Evolutionary conservation across 257 asterid genomes (phyloP).

Genomic region (Fraxinus americana): DNA sequence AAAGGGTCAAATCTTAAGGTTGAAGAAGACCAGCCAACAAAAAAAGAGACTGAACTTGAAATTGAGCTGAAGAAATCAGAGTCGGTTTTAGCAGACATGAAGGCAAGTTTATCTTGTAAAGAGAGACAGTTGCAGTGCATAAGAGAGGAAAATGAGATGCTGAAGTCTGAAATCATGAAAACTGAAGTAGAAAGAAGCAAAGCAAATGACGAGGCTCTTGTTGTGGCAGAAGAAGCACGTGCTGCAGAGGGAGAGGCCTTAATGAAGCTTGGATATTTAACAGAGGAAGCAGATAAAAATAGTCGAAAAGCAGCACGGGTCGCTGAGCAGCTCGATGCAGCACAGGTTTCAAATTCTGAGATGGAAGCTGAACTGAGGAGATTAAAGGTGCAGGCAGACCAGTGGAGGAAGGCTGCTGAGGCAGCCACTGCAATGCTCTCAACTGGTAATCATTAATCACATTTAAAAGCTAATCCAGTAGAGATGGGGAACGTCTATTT

Average conservation of each 20-base stretch:
- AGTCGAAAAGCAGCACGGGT: conserved; percentile 50
- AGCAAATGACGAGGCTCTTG: conserved; percentile 48
- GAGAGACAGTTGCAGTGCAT: conserved; percentile 52
- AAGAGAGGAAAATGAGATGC: conserved; percentile 55
- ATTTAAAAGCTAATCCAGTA: neutral
- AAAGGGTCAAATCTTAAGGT: conserved; percentile 22
- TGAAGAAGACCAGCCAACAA: conserved; percentile 25
- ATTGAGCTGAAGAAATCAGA: conserved; percentile 38
- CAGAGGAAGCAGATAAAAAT: conserved; percentile 75
- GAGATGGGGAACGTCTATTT: neutral
- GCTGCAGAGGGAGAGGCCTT: conserved; percentile 70
- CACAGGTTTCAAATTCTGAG: conserved; percentile 65
- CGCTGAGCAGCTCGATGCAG: conserved; percentile 72
- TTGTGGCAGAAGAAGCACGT: conserved; percentile 46
- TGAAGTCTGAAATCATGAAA: conserved; percentile 57
- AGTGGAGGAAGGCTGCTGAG: conserved; percentile 98
- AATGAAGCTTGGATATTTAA: conserved; percentile 58
- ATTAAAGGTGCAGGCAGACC: conserved; percentile 88
- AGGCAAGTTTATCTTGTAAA: conserved; percentile 43
- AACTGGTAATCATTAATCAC: conserved; percentile 26
- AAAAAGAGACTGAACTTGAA: conserved; percentile 33
- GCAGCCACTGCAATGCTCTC: conserved; percentile 87
- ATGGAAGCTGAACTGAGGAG: conserved; percentile 81
- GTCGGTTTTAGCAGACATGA: conserved; percentile 47
- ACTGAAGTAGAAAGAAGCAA: conserved; percentile 41